Base-by-base conservation (phyloP, 371 early-diverging fungal genomes). In the Mycotypha africana region DNA sequence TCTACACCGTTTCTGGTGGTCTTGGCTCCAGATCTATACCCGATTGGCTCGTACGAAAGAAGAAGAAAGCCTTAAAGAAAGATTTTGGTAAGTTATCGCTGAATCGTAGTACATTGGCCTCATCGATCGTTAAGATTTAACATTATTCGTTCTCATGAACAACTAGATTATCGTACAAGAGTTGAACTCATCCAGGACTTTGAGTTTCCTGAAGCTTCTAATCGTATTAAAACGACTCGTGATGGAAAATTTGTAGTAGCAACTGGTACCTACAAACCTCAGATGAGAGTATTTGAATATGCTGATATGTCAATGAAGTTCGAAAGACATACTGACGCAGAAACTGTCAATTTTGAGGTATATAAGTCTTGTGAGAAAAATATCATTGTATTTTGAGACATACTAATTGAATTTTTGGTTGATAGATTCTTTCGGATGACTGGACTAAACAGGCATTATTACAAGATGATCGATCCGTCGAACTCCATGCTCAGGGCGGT, bases 231-330 rank as follows among this genome's bases (percentile, higher is more conserved):
- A 49, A 73, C 84, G 14, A 93, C 98, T 2, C 67, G 78, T 9
- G 95, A 98, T 68, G 88, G 93, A 33, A 81, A 91, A 35, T 85
- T 77, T 63, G 83, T 89, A 21, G 79, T 98, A 58, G 95, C 95
- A 2, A 93, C 96, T 3, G 99, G 98, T 34, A 91, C 93, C 5
- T 99, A 99, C 68, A 96, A 98, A 65, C 99, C 99, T 15, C 96
- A 94, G 59, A 87, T 99, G 60, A 84, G 95, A 45, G 93, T 96
- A 0, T 99, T 76, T 56, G 99, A 99, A 42, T 89, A 90, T 50
- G 62, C 84, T 2, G 89, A 98, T 55, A 79, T 95, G 74, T 82
- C 95, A 3, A 86, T 97, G 86, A 98, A 98, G 76, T 93, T 98
- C 62, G 98, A 99, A 53, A 86, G 99, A 37, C 97, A 98, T 68